These are phyloP conservation scores for Rhazya stricta DNA, from an alignment of 257 asterid species.

Conservation along the genomic window DNA sequence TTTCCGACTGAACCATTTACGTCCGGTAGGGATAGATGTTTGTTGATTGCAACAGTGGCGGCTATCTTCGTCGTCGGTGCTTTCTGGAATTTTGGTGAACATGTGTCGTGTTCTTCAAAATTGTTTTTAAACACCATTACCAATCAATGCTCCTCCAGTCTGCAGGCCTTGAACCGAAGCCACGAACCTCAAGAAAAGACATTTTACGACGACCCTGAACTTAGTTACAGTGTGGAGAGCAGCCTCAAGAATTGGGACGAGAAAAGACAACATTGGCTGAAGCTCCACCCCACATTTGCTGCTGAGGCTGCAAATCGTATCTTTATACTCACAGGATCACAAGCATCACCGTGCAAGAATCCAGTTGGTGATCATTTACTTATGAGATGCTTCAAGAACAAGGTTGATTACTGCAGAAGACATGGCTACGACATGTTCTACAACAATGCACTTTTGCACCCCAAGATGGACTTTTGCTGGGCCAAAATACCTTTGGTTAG, in stretches of 20 bases:
- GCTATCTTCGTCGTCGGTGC: slow-evolving; percentile 30
- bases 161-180: slow-evolving; percentile 16
- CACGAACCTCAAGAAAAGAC: slow-evolving; percentile 35
- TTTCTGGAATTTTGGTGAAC: slow-evolving; percentile 33
- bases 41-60: slow-evolving; percentile 20
- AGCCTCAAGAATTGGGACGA: slow-evolving; percentile 52
- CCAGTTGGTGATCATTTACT: slow-evolving; percentile 54
- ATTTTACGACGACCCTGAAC: slow-evolving; percentile 56
- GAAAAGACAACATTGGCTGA: slow-evolving; percentile 51
- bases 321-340: slow-evolving; percentile 64
- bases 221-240: slow-evolving; percentile 42
- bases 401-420: slow-evolving; percentile 60
- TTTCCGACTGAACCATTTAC: slow-evolving; percentile 25
- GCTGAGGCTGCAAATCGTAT: slow-evolving; percentile 25
- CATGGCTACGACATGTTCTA: slow-evolving; percentile 51
- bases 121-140: slow-evolving; percentile 4
- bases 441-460: slow-evolving; percentile 32
- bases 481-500: slow-evolving; percentile 18
- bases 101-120: slow-evolving; percentile 30
- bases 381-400: slow-evolving; percentile 59
- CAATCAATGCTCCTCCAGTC: neutral
- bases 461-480: slow-evolving; percentile 15
- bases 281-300: slow-evolving; percentile 28
- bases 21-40: slow-evolving; percentile 14
- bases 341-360: slow-evolving; percentile 48